phyloP scores from a whole-genome alignment of 2,329 filamentous ascomycete species.

The Hypoxylon sp. region DNA sequence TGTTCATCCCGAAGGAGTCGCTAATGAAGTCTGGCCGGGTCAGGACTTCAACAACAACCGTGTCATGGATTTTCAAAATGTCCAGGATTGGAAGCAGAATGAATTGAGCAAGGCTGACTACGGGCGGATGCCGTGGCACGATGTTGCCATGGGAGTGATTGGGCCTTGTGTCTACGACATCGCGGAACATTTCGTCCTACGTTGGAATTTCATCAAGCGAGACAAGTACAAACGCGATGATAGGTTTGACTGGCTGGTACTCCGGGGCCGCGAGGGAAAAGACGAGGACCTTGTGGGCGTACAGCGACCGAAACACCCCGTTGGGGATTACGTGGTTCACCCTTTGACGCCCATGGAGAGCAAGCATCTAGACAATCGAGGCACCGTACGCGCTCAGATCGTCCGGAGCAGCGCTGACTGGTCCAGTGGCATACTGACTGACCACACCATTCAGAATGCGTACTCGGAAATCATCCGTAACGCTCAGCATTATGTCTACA shows the following conservation, averaged over 20 bases:
- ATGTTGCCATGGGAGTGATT: constrained; percentile 91
- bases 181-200: constrained; percentile 91
- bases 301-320: constrained; percentile 88
- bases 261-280: constrained; percentile 80
- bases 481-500: constrained; percentile 94
- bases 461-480: constrained; percentile 87
- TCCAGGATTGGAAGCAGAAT: constrained; percentile 92
- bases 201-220: constrained; percentile 97
- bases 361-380: constrained; percentile 74
- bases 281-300: constrained; percentile 90
- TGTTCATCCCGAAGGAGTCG: constrained; percentile 84
- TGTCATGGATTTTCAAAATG: constrained; percentile 93
- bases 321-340: constrained; percentile 88
- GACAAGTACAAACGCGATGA: constrained; percentile 96
- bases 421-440: constrained; percentile 89
- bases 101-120: constrained; percentile 91
- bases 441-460: constrained; percentile 89
- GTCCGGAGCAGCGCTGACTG: constrained; percentile 93
- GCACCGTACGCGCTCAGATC: constrained; percentile 84
- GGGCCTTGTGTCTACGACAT: constrained; percentile 94
- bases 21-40: constrained; percentile 89
- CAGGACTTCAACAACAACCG: constrained; percentile 99
- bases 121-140: constrained; percentile 98
- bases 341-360: constrained; percentile 76
- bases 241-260: constrained; percentile 84